phyloP scores from a whole-genome alignment of 1,139 yeast genomes.

The Entelexis sorbosivorans region DNA sequence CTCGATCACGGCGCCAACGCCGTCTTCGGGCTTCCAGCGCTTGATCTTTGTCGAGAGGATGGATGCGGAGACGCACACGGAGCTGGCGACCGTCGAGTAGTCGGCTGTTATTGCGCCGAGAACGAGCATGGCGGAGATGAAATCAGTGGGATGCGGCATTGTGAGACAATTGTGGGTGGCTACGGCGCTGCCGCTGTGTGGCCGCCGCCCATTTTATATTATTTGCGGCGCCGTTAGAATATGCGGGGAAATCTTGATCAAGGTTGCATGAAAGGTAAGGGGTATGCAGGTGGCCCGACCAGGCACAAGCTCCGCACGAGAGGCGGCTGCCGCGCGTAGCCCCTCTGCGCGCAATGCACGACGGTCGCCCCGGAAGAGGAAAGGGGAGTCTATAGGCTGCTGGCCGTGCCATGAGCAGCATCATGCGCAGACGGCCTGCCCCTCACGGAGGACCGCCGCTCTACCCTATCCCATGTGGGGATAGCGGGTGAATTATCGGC shows the following conservation, averaged over 20 bases:
- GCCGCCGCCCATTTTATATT: background rate
- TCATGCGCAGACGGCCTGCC: background rate
- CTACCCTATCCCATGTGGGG: background rate
- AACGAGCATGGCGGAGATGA: background rate
- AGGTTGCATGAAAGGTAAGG: background rate
- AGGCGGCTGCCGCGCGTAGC: too few species aligned
- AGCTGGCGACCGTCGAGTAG: background rate
- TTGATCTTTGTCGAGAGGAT: background rate
- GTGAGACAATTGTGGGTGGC: too few species aligned
- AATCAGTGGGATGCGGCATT: background rate
- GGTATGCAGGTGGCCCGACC: background rate
- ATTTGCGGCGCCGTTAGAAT: background rate
- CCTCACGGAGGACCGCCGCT: background rate
- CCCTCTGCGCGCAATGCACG: too few species aligned
- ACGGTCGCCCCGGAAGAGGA: too few species aligned
- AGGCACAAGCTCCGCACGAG: too few species aligned
- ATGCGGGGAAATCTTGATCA: slow-evolving; percentile 2
- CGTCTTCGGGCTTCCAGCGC: background rate
- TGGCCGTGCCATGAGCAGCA: background rate
- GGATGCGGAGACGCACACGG: background rate
- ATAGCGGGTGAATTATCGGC: background rate
- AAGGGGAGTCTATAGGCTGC: background rate
- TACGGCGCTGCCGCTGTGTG: too few species aligned
- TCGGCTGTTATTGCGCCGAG: slow-evolving; percentile 4
- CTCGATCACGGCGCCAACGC: background rate